Evolutionary conservation across 2,329 filamentous ascomycete genomes (phyloP), one percentile per base, ranked within the genome.

Genomic region (Pseudopyricularia cyperi): DNA sequence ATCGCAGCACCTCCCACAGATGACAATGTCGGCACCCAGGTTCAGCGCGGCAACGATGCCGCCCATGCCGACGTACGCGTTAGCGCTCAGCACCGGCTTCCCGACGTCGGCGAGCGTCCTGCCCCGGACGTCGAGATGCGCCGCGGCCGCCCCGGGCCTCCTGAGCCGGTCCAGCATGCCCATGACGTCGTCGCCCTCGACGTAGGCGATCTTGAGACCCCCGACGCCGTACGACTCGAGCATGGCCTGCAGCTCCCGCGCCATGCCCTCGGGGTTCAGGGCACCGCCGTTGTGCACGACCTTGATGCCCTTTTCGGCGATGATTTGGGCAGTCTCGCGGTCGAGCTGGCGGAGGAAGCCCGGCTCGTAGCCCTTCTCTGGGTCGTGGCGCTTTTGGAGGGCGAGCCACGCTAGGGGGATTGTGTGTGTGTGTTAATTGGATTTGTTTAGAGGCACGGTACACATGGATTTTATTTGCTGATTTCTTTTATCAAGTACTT

Each of bases 61-160:
- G 52, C 72, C 63, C 14, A 71, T 71, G 0, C 77, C 77, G 2
- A 75, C 67, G 55, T 77, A 79, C 5, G 69, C 74, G 39, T 78
- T 74, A 37, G 75, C 74, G 32, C 46, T 35, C 32, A 56, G 52
- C 24, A 50, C 37, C 7, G 51, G 35, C 28, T 49, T 35, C 15
- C 42, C 49, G 4, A 51, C 26, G 9, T 30, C 22, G 3, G 42
- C 14, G n/a, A 54, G 19, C 3, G n/a, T 30, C 26, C 46, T 30
- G 3, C 46, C 46, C 30, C 9, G 12, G 28, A 34, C n/a, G 30
- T 48, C 46, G 17, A 48, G 46, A 5, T 48, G 46, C 8, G 9
- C n/a, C 15, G 46, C 30, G 30, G 28, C 46, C 28, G 3, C 17
- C 17, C 17, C 37, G 17, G 37, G 37, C 37, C 8, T 19, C 7